Evolutionary conservation across 2,329 filamentous ascomycete genomes (phyloP), one percentile per base, ranked within the genome.

Genomic region (Nemania serpens): DNA sequence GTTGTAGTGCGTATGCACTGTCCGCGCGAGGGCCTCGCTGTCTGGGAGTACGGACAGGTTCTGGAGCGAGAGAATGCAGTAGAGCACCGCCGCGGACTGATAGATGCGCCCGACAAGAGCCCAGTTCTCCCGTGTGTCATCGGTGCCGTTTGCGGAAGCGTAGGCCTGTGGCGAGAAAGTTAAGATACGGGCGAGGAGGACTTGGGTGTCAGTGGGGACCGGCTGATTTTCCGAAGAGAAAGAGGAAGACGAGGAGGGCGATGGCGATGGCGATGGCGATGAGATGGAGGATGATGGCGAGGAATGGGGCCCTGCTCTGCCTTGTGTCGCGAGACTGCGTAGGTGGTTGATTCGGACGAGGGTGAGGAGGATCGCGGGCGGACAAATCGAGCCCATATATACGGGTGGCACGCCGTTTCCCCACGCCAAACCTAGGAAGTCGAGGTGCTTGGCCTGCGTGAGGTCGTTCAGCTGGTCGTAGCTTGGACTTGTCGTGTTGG

Each of bases 401-500:
- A 60, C 36, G 7, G 50, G 17, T 7, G 13, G 22, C 4, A 52
- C 33, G 0, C 54, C 51, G 15, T 57, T 50, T 9, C 51, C 64
- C 61, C 71, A 72, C 3, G 66, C 37, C 11, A 63, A 20, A 15
- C 66, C 22, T 1, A 75, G 51, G 54, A 69, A 63, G 20, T 71
- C 59, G 17, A 73, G 20, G 13, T 71, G 65, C 9, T 66, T 65
- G 34, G 68, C 48, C 13, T 70, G 65, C 5, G 65, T 57, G 33
- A 64, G 25, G 1, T 62, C 47, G 12, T 25, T 43, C 6, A 67
- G 50, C 43, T 55, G 66, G 53, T 75, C 65, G 17, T 70, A 60
- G 42, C 70, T 68, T 6, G 75, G 74, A 4, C 70, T 73, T 9
- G 74, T 72, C 2, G 74, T 73, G 59, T 76, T 73, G 1, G 65